A percentile compares a stretch with the other conserved stretches of the same genome.
phyloP scores from a whole-genome alignment of 805 yeast species.

The Sungouiozyma intestinalis region DNA sequence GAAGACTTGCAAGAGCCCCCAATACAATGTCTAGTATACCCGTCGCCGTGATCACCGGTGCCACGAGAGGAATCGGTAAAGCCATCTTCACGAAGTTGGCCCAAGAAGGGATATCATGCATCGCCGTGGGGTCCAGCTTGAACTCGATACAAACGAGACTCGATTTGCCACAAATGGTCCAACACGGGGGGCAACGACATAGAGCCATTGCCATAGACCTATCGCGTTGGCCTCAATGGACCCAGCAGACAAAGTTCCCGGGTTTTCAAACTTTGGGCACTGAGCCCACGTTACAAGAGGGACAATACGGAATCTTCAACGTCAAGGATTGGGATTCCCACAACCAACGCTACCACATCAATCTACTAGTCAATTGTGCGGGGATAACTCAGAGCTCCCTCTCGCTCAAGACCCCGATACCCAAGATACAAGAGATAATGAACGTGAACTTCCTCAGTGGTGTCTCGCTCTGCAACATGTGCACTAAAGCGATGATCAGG shows the following conservation, averaged over 20 bases:
- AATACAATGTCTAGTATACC: conserved; percentile 6
- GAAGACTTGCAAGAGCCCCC: not conserved
- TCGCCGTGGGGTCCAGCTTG: conserved; percentile 18
- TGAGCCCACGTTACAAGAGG: not conserved
- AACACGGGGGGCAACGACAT: conserved; percentile 13
- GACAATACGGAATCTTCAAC: not conserved
- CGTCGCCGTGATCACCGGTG: conserved; percentile 33
- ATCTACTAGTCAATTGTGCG: conserved; percentile 24
- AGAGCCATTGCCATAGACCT: conserved; percentile 22
- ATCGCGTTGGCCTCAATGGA: conserved; percentile 24
- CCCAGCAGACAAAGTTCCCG: conserved; percentile 2
- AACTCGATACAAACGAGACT: conserved; percentile 7
- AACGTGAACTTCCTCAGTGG: conserved; percentile 22
- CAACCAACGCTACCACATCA: conserved; percentile 9
- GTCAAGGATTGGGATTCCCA: conserved; percentile 1
- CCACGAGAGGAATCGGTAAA: conserved; percentile 35
- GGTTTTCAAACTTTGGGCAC: conserved; percentile 10
- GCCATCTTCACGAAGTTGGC: conserved; percentile 24
- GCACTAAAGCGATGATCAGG: conserved; percentile 16
- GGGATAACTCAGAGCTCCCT: conserved; percentile 23
- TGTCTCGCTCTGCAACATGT: conserved; percentile 16
- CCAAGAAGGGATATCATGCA: conserved; percentile 18
- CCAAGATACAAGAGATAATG: conserved; percentile 13
- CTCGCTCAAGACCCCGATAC: conserved; percentile 12
- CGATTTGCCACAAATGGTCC: conserved; percentile 5